Evolutionary conservation across 805 yeast species (phyloP), one percentile per base, ranked within the genome.

Genomic region (Yarrowia sp.): DNA sequence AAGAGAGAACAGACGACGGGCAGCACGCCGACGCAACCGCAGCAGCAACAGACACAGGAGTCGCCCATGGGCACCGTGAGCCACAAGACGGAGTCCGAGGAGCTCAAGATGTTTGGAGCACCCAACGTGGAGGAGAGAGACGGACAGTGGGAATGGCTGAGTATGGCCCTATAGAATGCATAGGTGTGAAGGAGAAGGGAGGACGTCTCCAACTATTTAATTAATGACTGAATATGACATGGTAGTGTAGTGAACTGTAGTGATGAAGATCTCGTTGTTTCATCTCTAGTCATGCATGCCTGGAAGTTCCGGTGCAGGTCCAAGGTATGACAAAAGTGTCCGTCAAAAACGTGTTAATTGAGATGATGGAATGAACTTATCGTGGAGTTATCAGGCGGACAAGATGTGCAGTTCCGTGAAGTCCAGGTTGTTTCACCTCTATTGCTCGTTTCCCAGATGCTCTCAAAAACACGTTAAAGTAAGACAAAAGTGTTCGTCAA

Each of bases 111-210:
- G 48, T 56, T 56, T 42, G 63, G 63, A 42, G 63, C 16, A 4
- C 45, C 59, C 2, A 19, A 53, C 15, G 58, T 55, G 22, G 63
- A 56, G 26, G 63, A 67, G 45, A 41, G 52, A 22, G 68, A 55
- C 8, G 72, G 75, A 5, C 77, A 75, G 52, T 75, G 77, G 77
- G 77, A 75, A 35, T 75, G 77, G 77, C 69, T 75, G 53, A 74
- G 78, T 10, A 75, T 75, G 78, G 74, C 78, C 7, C 64, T 75
- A 46, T 75, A 69, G 73, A 12, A 12, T 40, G 32, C 36, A 26
- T 35, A 8, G 26, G 16, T 16, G 26, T 26, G 32, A 26, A 3
- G 32, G 42, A 16, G 42, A n/a, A 8, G 32, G 19, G 16, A 22
- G 15, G 26, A 12, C 35, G 12, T 16, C 48, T 43, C 48, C 48